Evolutionary conservation across 345 rosid genomes (phyloP), one percentile per base, ranked within the genome.

Genomic region (Draba incana): DNA sequence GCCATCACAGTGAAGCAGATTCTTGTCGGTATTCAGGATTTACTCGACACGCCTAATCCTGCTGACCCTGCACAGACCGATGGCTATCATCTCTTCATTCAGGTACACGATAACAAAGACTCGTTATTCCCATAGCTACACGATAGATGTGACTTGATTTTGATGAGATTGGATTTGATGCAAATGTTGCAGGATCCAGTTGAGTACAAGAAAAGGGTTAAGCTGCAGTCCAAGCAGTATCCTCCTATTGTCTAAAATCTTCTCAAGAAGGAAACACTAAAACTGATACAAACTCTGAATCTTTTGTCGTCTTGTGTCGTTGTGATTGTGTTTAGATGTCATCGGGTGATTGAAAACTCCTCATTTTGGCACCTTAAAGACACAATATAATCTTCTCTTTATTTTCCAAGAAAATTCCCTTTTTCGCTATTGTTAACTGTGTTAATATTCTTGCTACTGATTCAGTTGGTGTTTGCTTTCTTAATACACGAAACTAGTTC

Each of bases 1-100:
- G 97, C 97, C 41, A 90, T 90, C 20, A 86, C 97, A 1, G 92
- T 90, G 73, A 90, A 86, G 84, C 97, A 90, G 80, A 90, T 90
- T 79, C 94, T 90, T 72, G 87, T 90, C 0, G 97, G 97, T 27
- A 90, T 90, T 70, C 97, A 90, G 72, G 97, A 88, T 78, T 79
- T 90, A 80, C 88, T 90, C 52, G 97, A 90, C 82, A 85, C 84
- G 41, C 97, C 97, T 62, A 90, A 90, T 71, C 88, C 92, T 15
- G 81, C 88, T 5, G 97, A 90, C 68, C 97, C 94, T 76, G 97
- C 97, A 16, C 97, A 90, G 60, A 90, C 97, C 0, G 97, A 90
- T 72, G 97, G 97, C 10, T 90, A 90, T 65, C 97, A 90, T 52
- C 94, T 90, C 67, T 87, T 90, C 74, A 86, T 88, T 58, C 97